Evolutionary conservation across 768 basidiomycete species (phyloP).

Genomic region (Neoboletus subvelutipes): DNA sequence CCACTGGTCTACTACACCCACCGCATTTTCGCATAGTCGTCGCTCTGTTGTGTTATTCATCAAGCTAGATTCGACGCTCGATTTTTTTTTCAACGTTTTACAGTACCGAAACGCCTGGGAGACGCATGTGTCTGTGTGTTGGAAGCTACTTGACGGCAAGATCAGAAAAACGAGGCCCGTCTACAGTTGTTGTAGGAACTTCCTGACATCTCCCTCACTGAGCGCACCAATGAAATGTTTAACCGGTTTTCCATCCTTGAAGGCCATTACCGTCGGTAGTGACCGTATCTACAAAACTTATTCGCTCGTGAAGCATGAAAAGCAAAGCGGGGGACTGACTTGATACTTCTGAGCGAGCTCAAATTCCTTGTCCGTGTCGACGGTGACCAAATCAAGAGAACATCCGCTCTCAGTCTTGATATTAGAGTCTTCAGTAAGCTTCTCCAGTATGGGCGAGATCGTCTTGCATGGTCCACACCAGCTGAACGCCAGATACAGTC

Average conservation of each 20-base stretch:
- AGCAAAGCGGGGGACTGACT: conserved; percentile 27
- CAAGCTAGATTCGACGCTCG: conserved; percentile 5
- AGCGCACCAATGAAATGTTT: conserved; percentile 63
- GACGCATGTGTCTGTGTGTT: not conserved
- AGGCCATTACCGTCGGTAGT: conserved; percentile 80
- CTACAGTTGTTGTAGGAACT: conserved; percentile 46
- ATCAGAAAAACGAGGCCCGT: not conserved
- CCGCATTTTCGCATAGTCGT: conserved; percentile 10
- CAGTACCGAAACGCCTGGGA: conserved; percentile 10
- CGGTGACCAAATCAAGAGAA: conserved; percentile 68
- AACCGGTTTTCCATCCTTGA: conserved; percentile 60
- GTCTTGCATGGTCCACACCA: conserved; percentile 80
- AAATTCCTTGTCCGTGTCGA: conserved; percentile 58
- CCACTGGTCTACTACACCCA: conserved; percentile 15
- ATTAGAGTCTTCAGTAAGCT: conserved; percentile 46
- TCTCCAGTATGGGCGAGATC: conserved; percentile 69
- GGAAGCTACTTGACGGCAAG: not conserved
- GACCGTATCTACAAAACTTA: conserved; percentile 54
- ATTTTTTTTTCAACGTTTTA: conserved; percentile 5
- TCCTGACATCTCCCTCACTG: conserved; percentile 41
- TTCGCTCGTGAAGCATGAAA: not conserved
- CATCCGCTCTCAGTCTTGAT: conserved; percentile 51
- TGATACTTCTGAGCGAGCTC: conserved; percentile 51
- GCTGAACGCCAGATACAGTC: conserved; percentile 35
- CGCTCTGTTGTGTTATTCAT: conserved; percentile 10